A percentile compares a stretch with the other conserved stretches of the same genome.
Conservation (phyloP, 140 eudicot species). For the Oenanthe javanica region DNA sequence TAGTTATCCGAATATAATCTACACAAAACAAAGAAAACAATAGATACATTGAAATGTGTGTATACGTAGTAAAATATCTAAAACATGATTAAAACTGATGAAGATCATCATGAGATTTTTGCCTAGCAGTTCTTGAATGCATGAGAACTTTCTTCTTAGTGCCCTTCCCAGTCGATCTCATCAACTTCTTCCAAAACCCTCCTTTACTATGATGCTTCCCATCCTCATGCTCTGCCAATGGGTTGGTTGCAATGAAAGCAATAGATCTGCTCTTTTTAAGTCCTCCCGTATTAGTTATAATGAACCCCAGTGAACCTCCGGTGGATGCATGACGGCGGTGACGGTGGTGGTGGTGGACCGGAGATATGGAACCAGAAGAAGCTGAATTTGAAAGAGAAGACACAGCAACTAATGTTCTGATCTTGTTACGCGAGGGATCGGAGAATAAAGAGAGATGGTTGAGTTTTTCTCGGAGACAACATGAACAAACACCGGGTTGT, state of each 20-base stretch:
- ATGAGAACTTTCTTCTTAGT: not conserved
- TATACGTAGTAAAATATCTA: not conserved
- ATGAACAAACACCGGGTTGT: slow-evolving; percentile 30
- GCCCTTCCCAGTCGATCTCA: not conserved
- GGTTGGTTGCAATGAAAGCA: slow-evolving; percentile 4
- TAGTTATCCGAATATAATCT: not conserved
- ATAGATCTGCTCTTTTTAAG: slow-evolving; percentile 33
- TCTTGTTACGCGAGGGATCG: not conserved
- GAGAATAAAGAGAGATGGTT: not conserved
- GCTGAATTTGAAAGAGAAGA: not conserved
- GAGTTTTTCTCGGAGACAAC: slow-evolving; percentile 24
- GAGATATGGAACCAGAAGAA: not conserved
- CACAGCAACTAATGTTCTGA: not conserved
- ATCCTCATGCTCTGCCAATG: not conserved
- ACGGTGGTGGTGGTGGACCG: not conserved
- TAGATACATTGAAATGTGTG: not conserved
- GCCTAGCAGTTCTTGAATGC: slow-evolving; percentile 5
- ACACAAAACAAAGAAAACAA: not conserved
- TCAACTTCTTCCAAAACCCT: slow-evolving; percentile 25
- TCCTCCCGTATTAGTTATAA: not conserved
- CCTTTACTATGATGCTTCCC: not conserved
- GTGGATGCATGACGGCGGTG: slow-evolving; percentile 15
- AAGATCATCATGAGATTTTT: not conserved
- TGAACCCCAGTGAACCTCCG: slow-evolving; percentile 5
- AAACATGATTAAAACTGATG: not conserved